Base-by-base conservation (phyloP, 257 asterid genomes). In the Paraleonurus japonicus region DNA sequence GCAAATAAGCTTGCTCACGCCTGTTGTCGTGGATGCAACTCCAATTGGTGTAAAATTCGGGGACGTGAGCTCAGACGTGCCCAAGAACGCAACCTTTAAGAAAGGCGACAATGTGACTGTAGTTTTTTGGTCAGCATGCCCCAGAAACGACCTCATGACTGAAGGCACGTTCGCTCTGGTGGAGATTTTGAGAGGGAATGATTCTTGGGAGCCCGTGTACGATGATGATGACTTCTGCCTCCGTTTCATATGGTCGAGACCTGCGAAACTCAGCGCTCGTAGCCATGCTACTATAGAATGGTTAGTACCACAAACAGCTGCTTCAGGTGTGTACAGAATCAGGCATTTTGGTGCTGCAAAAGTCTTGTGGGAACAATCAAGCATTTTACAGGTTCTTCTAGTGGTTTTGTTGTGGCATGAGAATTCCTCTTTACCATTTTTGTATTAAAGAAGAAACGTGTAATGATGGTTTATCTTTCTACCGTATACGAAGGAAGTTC, bases 131-230 rank as follows among this genome's bases (percentile, higher is more conserved):
- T 89, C 99, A 5, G 98, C 97, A 1, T 92, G 97, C 68, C 99
- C 95, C 2, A 80, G 99, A 62, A 95, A 95, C 19, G 99, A 95
- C 79, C 96, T 92, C 74, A 85, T 92, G 97, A 95, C 99, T 0
- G 97, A 92, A 80, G 99, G 98, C 67, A 95, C 99, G 32, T 95
- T 95, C 65, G 84, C 99, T 6, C 90, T 95, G 32, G 99, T 95
- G 22, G 98, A 95, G 84, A 81, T 85, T 54, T 89, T 88, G 59
- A 82, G 78, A 69, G 95, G 86, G 39, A 75, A 82, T 73, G 90
- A 87, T 66, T 7, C 85, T 0, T 95, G 98, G 99, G 82, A 72
- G 65, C 98, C 98, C 6, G 95, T 79, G 27, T 92, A 89, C 7
- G 98, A 95, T 8, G 98, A 95, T 0, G 98, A 95, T 48, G 99